Percentiles rank a stretch among this genome's conserved stretches.
Conservation (phyloP, 202 grass and related monocot genomes). For the Miscanthus sacchariflorus region DNA sequence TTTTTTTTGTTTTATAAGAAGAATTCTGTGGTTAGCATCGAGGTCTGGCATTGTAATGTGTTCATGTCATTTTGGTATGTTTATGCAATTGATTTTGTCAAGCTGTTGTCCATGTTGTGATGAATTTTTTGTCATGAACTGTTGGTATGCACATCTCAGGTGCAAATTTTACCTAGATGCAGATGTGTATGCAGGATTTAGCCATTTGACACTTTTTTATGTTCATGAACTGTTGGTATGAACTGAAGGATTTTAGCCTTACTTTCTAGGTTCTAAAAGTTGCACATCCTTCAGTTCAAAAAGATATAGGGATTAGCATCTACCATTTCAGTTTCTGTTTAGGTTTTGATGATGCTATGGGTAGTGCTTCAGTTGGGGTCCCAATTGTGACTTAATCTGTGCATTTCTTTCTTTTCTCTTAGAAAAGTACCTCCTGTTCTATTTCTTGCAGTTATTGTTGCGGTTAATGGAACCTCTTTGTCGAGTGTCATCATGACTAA, state of each 20-base stretch:
- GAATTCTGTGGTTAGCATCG: conserved; percentile 4
- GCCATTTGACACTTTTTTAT: background rate
- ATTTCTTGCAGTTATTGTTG: background rate
- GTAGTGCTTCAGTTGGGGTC: background rate
- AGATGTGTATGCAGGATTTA: background rate
- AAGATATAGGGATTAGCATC: background rate
- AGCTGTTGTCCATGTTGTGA: background rate
- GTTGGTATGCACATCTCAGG: background rate
- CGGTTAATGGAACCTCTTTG: background rate
- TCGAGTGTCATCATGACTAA: background rate
- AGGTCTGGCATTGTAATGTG: background rate
- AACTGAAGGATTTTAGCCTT: no score
- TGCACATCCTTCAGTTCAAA: background rate
- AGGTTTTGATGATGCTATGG: conserved; percentile 5
- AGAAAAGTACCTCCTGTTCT: background rate
- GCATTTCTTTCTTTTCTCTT: background rate
- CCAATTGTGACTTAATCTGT: background rate
- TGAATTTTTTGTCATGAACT: background rate
- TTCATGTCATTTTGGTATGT: conserved; percentile 18
- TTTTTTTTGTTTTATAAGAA: background rate
- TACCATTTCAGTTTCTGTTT: conserved; percentile 16
- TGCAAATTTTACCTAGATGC: conserved; percentile 13
- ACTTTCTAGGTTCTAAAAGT: background rate
- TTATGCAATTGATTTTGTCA: conserved; percentile 15
- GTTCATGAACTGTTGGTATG: no score